Percentiles rank a stretch among this genome's conserved stretches.
Evolutionary conservation across 257 asterid species (phyloP).

Genomic region (Scutellaria galericulata): DNA sequence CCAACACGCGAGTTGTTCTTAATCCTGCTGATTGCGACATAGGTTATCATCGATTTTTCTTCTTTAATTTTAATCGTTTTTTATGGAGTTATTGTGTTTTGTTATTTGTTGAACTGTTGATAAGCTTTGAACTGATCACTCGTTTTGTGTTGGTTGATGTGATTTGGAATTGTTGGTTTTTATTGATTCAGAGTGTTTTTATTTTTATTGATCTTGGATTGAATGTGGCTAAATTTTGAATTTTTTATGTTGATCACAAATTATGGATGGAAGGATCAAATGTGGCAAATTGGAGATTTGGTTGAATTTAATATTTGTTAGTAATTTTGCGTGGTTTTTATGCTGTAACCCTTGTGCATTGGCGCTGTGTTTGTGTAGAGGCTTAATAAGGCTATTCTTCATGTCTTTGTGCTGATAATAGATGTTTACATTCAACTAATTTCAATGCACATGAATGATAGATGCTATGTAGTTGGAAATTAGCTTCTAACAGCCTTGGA

Average conservation of each 20-base stretch:
- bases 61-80: background rate
- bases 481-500: no score
- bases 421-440: background rate
- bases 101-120: background rate
- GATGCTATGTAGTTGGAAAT: background rate
- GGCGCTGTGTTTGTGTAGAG: background rate
- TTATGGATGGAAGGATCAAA: no score
- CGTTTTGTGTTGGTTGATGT: background rate
- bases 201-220: background rate
- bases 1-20: conserved; percentile 40
- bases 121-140: background rate
- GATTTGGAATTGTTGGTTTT: background rate
- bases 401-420: background rate
- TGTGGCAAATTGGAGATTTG: no score
- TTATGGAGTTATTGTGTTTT: background rate
- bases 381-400: background rate
- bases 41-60: conserved; percentile 40
- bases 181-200: background rate
- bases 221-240: background rate
- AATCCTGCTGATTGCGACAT: conserved; percentile 71
- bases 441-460: no score
- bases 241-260: no score
- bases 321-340: no score
- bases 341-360: background rate
- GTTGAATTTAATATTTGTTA: no score